phyloP scores from a whole-genome alignment of 345 rosid genomes.

The Cardamine chenopodiifolia region DNA sequence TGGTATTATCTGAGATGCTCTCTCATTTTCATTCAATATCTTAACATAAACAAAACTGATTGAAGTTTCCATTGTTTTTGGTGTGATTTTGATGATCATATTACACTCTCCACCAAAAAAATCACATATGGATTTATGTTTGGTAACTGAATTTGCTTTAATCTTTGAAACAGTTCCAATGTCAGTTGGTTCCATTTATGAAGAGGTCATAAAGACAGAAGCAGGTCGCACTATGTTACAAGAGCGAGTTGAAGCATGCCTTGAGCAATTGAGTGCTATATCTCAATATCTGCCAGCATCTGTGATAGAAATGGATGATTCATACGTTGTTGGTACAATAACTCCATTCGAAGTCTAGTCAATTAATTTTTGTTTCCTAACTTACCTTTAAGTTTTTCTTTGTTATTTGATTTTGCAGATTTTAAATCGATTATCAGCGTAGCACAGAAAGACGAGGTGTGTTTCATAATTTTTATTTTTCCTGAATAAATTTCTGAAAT shows the following conservation, averaged over 20 bases:
- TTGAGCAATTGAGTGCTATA: slow-evolving; percentile 54
- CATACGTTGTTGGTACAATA: slow-evolving; percentile 60
- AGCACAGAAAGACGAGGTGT: slow-evolving; percentile 84
- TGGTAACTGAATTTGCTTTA: background rate
- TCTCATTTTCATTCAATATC: slow-evolving; percentile 17
- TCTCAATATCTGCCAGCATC: slow-evolving; percentile 47
- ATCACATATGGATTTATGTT: background rate
- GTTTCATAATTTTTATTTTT: background rate
- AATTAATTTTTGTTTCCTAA: slow-evolving; percentile 3
- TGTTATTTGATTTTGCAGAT: slow-evolving; percentile 52
- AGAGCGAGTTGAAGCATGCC: slow-evolving; percentile 68
- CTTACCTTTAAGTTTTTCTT: background rate
- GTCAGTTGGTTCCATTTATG: slow-evolving; percentile 67
- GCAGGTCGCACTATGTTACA: slow-evolving; percentile 72
- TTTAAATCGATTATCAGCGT: slow-evolving; percentile 61
- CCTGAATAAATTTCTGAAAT: slow-evolving; percentile 2
- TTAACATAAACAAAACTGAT: background rate
- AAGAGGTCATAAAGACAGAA: slow-evolving; percentile 78
- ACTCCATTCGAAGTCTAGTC: background rate
- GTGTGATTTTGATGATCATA: slow-evolving; percentile 8
- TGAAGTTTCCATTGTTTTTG: background rate
- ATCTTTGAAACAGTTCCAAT: slow-evolving; percentile 52
- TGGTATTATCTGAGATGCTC: slow-evolving; percentile 49
- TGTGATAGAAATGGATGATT: slow-evolving; percentile 49
- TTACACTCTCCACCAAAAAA: slow-evolving; percentile 9